Conservation (phyloP, 108 stramenopile genomes). For the Cylindrotheca closterium region DNA sequence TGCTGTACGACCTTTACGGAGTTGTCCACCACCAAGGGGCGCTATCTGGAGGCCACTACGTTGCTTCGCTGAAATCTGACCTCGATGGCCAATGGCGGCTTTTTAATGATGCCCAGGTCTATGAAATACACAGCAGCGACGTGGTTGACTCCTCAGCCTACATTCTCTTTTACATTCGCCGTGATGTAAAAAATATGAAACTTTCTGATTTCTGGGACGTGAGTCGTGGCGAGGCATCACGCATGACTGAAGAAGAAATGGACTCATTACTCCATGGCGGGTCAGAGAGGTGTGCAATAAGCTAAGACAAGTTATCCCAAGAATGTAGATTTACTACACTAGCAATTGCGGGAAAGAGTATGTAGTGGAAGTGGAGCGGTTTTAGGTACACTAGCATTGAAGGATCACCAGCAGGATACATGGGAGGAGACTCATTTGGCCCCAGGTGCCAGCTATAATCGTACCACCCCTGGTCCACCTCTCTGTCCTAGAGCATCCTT, state of each 20-base stretch:
- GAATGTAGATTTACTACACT: too few species aligned
- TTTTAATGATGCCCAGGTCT: slow-evolving; percentile 89
- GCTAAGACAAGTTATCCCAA: too few species aligned
- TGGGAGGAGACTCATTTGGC: too few species aligned
- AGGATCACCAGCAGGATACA: too few species aligned
- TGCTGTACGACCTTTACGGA: slow-evolving; percentile 86
- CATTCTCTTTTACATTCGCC: slow-evolving; percentile 86
- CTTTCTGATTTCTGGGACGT: slow-evolving; percentile 88
- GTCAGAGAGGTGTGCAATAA: slow-evolving; percentile 76
- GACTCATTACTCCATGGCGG: slow-evolving; percentile 71
- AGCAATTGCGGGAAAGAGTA: too few species aligned
- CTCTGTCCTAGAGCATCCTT: too few species aligned
- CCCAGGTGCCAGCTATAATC: too few species aligned
- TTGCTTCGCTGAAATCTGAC: slow-evolving; percentile 84
- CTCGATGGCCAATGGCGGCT: slow-evolving; percentile 87
- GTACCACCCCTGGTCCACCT: too few species aligned
- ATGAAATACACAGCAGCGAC: slow-evolving; percentile 77
- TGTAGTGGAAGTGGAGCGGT: too few species aligned
- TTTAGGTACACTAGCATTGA: too few species aligned
- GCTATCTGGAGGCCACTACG: slow-evolving; percentile 86
- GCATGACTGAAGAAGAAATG: slow-evolving; percentile 83
- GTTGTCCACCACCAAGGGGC: slow-evolving; percentile 92
- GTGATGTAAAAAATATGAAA: slow-evolving; percentile 75
- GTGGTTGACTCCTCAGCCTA: slow-evolving; percentile 89
- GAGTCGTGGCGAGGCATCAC: slow-evolving; percentile 58